Base-by-base conservation (phyloP, 2,329 filamentous ascomycete genomes). In the Hortaea werneckii region DNA sequence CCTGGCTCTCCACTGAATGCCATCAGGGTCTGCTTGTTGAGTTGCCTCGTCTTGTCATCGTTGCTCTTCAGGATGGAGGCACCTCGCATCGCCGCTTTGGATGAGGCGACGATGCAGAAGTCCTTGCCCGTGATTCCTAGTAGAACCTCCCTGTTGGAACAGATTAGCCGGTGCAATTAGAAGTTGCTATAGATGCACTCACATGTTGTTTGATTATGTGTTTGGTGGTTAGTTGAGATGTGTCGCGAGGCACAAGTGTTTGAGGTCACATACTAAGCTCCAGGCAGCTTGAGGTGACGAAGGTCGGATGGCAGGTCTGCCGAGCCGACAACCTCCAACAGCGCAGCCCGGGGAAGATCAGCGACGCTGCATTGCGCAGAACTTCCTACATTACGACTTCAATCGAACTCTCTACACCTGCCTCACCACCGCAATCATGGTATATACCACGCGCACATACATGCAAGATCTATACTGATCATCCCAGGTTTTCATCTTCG, bases 121-220 rank as follows among this genome's bases (percentile, higher is more conserved):
- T 98, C 94, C 77, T 95, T 95, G 75, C 92, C 94, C 50, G 90
- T 95, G 69, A 98, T 95, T 64, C 92, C 92, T 59, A 98, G 79
- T 66, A 98, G 79, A 67, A 96, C 87, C 81, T 98, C 92, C 92
- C 89, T 96, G 49, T 45, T 45, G 3, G 10, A 20, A n/a, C 5
- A 6, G 3, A 10, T 39, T 26, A 39, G 37, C 13, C 9, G n/a
- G 20, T 10, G 13, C 13, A 10, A 3, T 39, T 39, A 2, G 11
- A 20, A 3, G 8, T 10, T 20, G 10, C 8, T n/a, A 39, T 13
- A n/a, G 8, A 8, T 20, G 37, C 13, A 41, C 40, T 41, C 9
- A 41, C 40, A 41, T 41, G 9, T 41, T 41, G 40, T 8, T 26
- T 39, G 20, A 20, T 20, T 20, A 20, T 20, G 20, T 20, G 2